Evolutionary conservation across 305 asterid species (phyloP), one percentile per base, ranked within the genome.

Genomic region (Petunia hybrid): DNA sequence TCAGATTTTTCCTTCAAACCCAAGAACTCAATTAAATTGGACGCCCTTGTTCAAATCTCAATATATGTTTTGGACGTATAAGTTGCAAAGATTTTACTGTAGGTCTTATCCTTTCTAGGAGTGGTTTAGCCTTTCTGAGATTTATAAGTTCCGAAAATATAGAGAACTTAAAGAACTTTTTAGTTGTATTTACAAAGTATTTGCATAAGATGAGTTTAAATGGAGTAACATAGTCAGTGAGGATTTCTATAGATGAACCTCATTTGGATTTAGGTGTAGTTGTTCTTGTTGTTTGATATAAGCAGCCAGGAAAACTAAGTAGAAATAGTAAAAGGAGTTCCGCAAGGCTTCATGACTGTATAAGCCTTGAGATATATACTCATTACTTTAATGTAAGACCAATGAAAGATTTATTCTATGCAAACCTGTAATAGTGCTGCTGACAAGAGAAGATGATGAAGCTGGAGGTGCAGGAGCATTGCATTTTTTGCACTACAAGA

Each of bases 401-500:
- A 53, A 73, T 6, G 45, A 36, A 53, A 73, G 36, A 38, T 74
- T 74, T 13, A 36, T 4, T 36, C 43, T 55, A 69, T 13, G 81
- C 92, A 66, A 80, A 93, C 99, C 95, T 90, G 95, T 76, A 79
- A 83, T 80, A 63, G 88, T 87, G 60, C 95, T 80, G 83, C 87
- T 86, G 77, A 79, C 83, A 51, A 95, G 84, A 89, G 98, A 88
- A 82, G 91, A 80, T 41, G 93, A 80, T 82, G 88, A 85, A 79
- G 87, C 86, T 65, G 83, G 83, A 57, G 91, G 90, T 82, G 86
- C 81, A 76, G 90, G 84, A 81, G 93, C 89, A 88, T 85, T 88
- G 90, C 99, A 95, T 83, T 92, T 92, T 88, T 93, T 95, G 88
- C 98, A 95, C 98, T 95, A 79, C 87, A 91, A 81, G 64, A 66